Base-by-base conservation (phyloP, 2,329 filamentous ascomycete species). In the Penicillium hordei region DNA sequence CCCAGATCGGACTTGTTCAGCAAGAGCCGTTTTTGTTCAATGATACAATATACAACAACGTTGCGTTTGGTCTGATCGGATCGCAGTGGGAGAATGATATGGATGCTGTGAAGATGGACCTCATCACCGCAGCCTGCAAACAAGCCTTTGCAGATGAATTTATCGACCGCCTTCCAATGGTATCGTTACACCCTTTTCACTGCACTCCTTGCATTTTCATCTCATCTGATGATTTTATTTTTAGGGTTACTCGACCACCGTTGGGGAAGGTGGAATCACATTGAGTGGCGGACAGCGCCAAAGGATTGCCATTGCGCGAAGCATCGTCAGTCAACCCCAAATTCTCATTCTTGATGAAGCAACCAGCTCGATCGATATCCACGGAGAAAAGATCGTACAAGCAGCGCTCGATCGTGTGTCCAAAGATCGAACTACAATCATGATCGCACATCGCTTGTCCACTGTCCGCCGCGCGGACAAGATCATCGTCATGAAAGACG, bases 221-320 rank as follows among this genome's bases (percentile, higher is more conserved):
- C 46, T 19, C 5, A 10, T 25, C 31, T 45, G 3, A 31, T 43
- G 31, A 17, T 29, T 21, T 12, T 38, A 40, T 48, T n/a, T 38
- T 5, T 38, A 89, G 77, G 84, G 86, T 1, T 93, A 93, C 68
- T 82, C 88, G 5, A 91, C 90, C 0, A 75, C 83, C 9, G 90
- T 94, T 1, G 91, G 91, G 1, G 90, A 93, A 68, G 83, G 83
- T 29, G 91, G 91, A 5, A 87, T 89, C 48, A 91, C 90, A 69
- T 78, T 95, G 1, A 91, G 88, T 12, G 89, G 90, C n/a, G 91
- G 91, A 0, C 91, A 96, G 71, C 84, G 90, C n/a, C 91, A 95
- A 71, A 84, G 91, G 5, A 82, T 95, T 25, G 87, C 89, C 2
- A 91, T 92, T 60, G 89, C 89, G 0, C 80, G 89, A 8, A 86